Conservation (phyloP, 768 basidiomycete genomes). For the Lepiota venenata region DNA sequence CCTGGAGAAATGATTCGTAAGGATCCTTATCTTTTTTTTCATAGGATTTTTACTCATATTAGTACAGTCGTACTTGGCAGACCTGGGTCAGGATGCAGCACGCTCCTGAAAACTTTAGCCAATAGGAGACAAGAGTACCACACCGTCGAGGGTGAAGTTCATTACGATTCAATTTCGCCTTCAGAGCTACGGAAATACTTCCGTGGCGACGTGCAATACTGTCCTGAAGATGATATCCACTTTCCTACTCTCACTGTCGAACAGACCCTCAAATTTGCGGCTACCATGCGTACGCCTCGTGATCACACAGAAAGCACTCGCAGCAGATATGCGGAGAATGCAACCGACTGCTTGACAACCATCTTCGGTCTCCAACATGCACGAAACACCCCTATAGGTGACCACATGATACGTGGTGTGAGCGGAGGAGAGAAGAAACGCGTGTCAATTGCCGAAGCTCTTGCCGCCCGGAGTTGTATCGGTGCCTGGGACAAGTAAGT, state of each 20-base stretch:
- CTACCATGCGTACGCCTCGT: conserved; percentile 63
- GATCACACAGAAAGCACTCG: conserved; percentile 43
- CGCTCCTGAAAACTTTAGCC: conserved; percentile 77
- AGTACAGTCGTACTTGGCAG: conserved; percentile 74
- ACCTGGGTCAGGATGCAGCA: conserved; percentile 82
- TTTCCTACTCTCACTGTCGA: conserved; percentile 82
- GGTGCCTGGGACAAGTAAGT: conserved; percentile 66
- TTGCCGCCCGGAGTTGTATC: conserved; percentile 55
- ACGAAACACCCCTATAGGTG: conserved; percentile 71
- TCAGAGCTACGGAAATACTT: conserved; percentile 59
- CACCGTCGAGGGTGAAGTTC: conserved; percentile 62
- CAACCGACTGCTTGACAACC: conserved; percentile 54
- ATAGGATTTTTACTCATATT: not conserved
- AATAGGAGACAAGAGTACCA: conserved; percentile 73
- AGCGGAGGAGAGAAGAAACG: conserved; percentile 80
- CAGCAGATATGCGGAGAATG: conserved; percentile 34
- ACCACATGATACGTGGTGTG: conserved; percentile 70
- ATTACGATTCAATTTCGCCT: conserved; percentile 75
- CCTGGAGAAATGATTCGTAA: conserved; percentile 78
- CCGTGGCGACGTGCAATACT: conserved; percentile 80
- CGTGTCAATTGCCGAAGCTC: conserved; percentile 68
- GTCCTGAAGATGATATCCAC: conserved; percentile 84
- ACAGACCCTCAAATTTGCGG: conserved; percentile 71
- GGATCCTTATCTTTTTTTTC: conserved; percentile 39
- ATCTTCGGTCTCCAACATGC: conserved; percentile 78